Conservation (phyloP, 2,329 filamentous ascomycete species). For the Neonectria ditissima region DNA sequence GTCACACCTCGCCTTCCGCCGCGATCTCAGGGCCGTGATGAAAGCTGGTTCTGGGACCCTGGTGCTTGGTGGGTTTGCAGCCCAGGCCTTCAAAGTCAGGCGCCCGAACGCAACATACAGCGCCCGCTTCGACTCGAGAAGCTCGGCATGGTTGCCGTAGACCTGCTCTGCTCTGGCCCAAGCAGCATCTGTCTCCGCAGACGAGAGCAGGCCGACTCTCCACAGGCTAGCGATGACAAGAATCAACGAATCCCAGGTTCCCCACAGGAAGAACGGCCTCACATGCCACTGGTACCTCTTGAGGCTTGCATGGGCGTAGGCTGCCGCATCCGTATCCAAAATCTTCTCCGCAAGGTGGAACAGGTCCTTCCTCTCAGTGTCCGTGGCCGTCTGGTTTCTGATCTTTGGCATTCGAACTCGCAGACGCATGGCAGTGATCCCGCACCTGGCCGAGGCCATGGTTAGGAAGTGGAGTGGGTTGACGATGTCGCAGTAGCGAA, state of each 20-base stretch:
- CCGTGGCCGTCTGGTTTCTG: conserved; percentile 42
- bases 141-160: conserved; percentile 46
- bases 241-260: conserved; percentile 49
- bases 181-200: conserved; percentile 27
- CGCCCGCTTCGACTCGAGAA: conserved; percentile 43
- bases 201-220: conserved; percentile 37
- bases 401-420: conserved; percentile 36
- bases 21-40: conserved; percentile 34
- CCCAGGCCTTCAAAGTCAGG: conserved; percentile 51
- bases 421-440: conserved; percentile 43
- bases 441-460: conserved; percentile 43
- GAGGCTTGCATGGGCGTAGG: conserved; percentile 40
- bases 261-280: conserved; percentile 47
- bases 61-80: conserved; percentile 29
- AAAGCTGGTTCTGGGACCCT: conserved; percentile 35
- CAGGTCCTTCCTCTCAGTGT: conserved; percentile 38
- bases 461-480: conserved; percentile 53
- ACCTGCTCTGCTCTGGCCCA: conserved; percentile 46
- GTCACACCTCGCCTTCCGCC: not conserved
- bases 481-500: conserved; percentile 58
- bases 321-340: conserved; percentile 49
- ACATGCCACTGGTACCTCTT: conserved; percentile 48
- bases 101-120: conserved; percentile 46
- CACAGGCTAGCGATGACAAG: conserved; percentile 45
- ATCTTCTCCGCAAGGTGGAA: conserved; percentile 53